phyloP scores from a whole-genome alignment of 345 rosid genomes.

The Salix exigua region DNA sequence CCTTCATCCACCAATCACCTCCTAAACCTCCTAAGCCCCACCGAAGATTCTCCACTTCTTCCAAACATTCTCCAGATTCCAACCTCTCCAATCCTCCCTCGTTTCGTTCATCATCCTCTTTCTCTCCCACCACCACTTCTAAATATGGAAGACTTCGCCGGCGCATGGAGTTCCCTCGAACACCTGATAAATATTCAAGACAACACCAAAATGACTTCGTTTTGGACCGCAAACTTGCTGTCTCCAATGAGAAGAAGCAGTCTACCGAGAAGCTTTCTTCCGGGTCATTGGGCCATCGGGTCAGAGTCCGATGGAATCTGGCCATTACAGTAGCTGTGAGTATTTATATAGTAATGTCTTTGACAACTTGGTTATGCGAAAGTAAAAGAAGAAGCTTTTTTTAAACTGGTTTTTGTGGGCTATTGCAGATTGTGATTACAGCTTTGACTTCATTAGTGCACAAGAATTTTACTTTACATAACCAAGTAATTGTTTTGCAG shows the following conservation, averaged over 20 bases:
- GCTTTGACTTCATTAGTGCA: constrained; percentile 47
- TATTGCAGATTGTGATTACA: constrained; percentile 47
- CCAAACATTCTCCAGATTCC: constrained; percentile 19
- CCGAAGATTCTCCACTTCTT: constrained; percentile 44
- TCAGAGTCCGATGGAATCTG: constrained; percentile 43
- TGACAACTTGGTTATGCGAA: not conserved
- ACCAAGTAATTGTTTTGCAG: constrained; percentile 49
- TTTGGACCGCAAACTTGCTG: constrained; percentile 12
- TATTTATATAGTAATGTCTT: not conserved
- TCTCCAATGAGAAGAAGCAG: constrained; percentile 15
- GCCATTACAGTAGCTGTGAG: constrained; percentile 40
- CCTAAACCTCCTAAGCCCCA: constrained; percentile 24
- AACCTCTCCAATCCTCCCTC: constrained; percentile 21
- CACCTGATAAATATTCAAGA: constrained; percentile 10
- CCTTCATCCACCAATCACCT: constrained; percentile 38
- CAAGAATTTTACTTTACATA: constrained; percentile 51
- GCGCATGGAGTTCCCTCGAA: constrained; percentile 24
- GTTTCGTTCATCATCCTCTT: constrained; percentile 13
- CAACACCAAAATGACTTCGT: constrained; percentile 10
- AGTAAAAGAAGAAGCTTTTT: not conserved
- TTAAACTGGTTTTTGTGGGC: not conserved
- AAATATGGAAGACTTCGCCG: constrained; percentile 34
- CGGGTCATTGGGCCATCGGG: constrained; percentile 19
- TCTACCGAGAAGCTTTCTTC: not conserved
- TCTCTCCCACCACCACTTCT: constrained; percentile 17